A percentile compares a stretch with the other conserved stretches of the same genome.
These are phyloP conservation scores for Phytophthora tentaculata DNA, from an alignment of 352 stramenopile genomes.

Conservation along the genomic window DNA sequence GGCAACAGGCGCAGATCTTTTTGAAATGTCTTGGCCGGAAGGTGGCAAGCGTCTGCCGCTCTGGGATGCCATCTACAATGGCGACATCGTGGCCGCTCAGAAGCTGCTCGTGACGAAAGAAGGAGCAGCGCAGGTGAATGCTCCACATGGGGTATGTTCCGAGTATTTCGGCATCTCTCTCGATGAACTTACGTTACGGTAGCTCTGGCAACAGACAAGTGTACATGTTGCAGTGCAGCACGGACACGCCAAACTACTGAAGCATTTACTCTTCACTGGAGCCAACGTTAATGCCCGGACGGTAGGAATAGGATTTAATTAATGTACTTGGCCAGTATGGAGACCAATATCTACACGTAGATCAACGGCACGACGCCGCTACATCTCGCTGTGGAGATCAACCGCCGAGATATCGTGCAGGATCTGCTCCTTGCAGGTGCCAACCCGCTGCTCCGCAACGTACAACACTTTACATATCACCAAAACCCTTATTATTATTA, in stretches of 20 bases:
- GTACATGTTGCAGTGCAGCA: conserved; percentile 61
- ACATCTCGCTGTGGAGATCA: conserved; percentile 56
- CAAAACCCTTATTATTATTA: no score
- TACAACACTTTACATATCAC: conserved; percentile 27
- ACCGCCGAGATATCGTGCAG: conserved; percentile 61
- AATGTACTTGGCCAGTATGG: not conserved
- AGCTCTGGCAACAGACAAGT: conserved; percentile 71
- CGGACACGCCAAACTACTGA: conserved; percentile 65
- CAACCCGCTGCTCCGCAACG: conserved; percentile 65
- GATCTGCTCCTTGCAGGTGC: conserved; percentile 63
- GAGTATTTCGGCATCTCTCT: no score
- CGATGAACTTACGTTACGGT: not conserved
- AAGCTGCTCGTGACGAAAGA: conserved; percentile 40
- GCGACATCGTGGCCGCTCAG: conserved; percentile 44
- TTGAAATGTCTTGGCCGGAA: conserved; percentile 40
- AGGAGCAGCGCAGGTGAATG: conserved; percentile 54
- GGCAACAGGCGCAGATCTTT: conserved; percentile 29
- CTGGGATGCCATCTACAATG: conserved; percentile 68
- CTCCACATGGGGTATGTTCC: conserved; percentile 51
- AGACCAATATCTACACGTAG: conserved; percentile 25
- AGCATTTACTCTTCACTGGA: conserved; percentile 52
- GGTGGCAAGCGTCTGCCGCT: conserved; percentile 51
- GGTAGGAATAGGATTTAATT: conserved; percentile 24
- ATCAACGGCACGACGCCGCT: conserved; percentile 69
- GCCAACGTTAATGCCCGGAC: conserved; percentile 56